Evolutionary conservation across 257 asterid genomes (phyloP).

Genomic region (Capsicum baccatum): DNA sequence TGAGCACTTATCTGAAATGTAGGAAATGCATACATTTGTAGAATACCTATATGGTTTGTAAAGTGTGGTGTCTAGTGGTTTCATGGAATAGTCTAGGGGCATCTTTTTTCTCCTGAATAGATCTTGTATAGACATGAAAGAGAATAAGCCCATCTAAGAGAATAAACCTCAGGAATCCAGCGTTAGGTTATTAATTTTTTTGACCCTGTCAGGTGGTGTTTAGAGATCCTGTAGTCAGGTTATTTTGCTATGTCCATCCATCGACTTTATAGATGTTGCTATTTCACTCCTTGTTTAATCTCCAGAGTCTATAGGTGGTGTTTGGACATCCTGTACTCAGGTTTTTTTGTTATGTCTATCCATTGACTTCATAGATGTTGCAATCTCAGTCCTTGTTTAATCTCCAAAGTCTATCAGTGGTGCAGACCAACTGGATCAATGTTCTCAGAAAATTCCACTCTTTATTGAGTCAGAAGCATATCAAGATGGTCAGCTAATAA

Average conservation of each 20-base stretch:
- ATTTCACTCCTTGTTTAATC: constrained; percentile 23
- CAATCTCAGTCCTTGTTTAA: constrained; percentile 10
- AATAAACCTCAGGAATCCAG: not conserved
- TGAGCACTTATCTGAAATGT: not conserved
- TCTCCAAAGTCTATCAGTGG: constrained; percentile 65
- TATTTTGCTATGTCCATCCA: not conserved
- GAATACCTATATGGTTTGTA: not conserved
- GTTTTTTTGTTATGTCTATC: not conserved
- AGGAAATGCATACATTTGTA: constrained; percentile 6
- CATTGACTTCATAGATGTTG: not conserved
- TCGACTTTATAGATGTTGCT: constrained; percentile 1
- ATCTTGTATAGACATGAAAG: not conserved
- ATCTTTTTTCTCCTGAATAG: constrained; percentile 5
- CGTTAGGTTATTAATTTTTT: not conserved
- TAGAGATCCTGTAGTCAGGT: not conserved
- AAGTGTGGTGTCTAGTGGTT: constrained; percentile 4
- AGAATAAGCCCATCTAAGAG: not conserved
- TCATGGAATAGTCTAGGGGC: not conserved
- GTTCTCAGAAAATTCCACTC: constrained; percentile 52
- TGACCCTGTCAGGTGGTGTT: not conserved
- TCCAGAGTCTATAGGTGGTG: constrained; percentile 64
- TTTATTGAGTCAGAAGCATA: constrained; percentile 63
- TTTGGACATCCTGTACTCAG: not conserved
- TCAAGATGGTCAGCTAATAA: constrained; percentile 61
- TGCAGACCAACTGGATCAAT: constrained; percentile 63